Base-by-base conservation (phyloP, 345 rosid genomes). In the Eucalyptus fibrosa region DNA sequence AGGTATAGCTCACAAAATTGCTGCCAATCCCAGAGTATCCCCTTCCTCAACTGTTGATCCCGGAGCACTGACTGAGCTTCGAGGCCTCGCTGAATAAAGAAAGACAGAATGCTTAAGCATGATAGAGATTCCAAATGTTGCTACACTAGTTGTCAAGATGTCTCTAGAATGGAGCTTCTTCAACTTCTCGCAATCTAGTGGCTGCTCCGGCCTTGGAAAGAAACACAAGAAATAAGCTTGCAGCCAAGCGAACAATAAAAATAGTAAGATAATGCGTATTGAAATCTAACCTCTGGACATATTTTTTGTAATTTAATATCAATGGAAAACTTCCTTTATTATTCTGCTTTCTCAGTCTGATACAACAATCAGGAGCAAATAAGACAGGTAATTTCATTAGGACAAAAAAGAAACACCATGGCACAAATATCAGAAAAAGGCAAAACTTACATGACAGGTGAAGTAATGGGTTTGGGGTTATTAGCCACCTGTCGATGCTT, bases 11-110 rank as follows among this genome's bases (percentile, higher is more conserved):
- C 95, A 96, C 92, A 93, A 89, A 89, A 96, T 94, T 88, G 94
- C 94, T 18, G 97, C 97, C 95, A 97, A 92, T 50, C 97, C 98
- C 28, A 96, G 9, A 8, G 91, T 51, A 50, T 94, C 98, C 77
- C 95, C 95, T 65, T 95, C 99, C 11, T 96, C 97, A 50, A 89
- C 90, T 92, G 92, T 92, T 37, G 92, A 89, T 91, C 95, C 97
- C 2, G 95, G 49, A 87, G 94, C 92, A 88, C 88, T 91, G 82
- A 89, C 93, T 37, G 93, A 91, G 90, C 94, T 87, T 42, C 94
- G 97, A 69, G 93, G 93, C 94, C 97, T 94, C 45, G 88, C 98
- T 97, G 93, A 50, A 88, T 87, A 67, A 5, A 60, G 80, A 10
- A 83, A 23, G n/a, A 86, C 32, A 34, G 82, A 49, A 69, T 14